A percentile compares a stretch with the other conserved stretches of the same genome.
These are phyloP conservation scores for Podospora anserina DNA, from an alignment of 495 filamentous ascomycete species.

Conservation along the genomic window DNA sequence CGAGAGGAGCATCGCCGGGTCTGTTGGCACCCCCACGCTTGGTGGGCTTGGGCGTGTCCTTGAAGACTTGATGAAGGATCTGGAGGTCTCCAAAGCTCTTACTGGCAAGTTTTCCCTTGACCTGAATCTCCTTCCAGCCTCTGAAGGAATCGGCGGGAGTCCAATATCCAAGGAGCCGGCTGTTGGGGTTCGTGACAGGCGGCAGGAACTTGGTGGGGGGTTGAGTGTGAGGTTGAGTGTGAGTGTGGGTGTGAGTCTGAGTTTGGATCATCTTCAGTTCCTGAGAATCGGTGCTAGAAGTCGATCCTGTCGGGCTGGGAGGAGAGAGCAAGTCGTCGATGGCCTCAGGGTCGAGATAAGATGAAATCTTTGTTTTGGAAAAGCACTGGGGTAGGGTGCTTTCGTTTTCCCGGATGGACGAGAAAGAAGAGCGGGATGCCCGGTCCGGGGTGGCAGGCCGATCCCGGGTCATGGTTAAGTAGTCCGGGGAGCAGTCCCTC, in stretches of 20 bases:
- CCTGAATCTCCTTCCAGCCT: slow-evolving; percentile 69
- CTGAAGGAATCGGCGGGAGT: slow-evolving; percentile 68
- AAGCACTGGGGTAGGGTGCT: slow-evolving; percentile 66
- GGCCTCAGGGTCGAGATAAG: slow-evolving; percentile 47
- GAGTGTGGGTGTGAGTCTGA: background rate
- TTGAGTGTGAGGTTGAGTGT: background rate
- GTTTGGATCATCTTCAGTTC: slow-evolving; percentile 44
- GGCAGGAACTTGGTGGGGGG: slow-evolving; percentile 39
- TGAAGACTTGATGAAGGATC: slow-evolving; percentile 55
- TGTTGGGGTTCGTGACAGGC: slow-evolving; percentile 44
- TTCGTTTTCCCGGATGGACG: slow-evolving; percentile 54
- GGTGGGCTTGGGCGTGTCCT: slow-evolving; percentile 33
- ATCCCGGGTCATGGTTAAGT: slow-evolving; percentile 33
- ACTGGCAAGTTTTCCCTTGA: slow-evolving; percentile 63
- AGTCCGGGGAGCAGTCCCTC: slow-evolving; percentile 25
- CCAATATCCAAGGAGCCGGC: slow-evolving; percentile 57
- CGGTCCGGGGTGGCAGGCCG: slow-evolving; percentile 36
- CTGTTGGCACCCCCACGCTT: slow-evolving; percentile 27
- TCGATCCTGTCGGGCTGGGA: slow-evolving; percentile 18
- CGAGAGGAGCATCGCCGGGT: slow-evolving; percentile 51
- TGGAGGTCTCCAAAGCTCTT: slow-evolving; percentile 71
- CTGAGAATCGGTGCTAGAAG: slow-evolving; percentile 14
- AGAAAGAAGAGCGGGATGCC: slow-evolving; percentile 52
- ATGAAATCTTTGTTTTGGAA: slow-evolving; percentile 61
- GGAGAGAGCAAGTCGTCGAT: slow-evolving; percentile 37